These are phyloP conservation scores for Pyrus betulifolia DNA, from an alignment of 306 rosid genomes.

Conservation along the genomic window DNA sequence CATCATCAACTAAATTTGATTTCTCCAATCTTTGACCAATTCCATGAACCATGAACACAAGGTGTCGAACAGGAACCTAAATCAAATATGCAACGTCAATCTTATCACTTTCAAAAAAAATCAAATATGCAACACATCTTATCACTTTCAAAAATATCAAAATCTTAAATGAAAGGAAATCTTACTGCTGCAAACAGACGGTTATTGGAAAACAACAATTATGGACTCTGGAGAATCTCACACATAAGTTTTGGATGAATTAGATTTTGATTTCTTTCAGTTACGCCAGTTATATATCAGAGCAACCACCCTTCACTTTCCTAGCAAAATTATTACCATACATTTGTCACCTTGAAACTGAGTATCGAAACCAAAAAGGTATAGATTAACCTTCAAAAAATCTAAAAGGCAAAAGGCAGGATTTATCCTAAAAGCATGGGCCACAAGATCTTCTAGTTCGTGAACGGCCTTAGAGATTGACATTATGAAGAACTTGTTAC, in stretches of 20 bases:
- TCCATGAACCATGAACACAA: slow-evolving; percentile 99
- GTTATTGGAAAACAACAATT: neutral
- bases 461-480: neutral
- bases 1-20: slow-evolving; percentile 96
- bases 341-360: neutral
- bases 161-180: neutral
- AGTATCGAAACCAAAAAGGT: neutral
- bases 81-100: slow-evolving; percentile 1
- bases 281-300: neutral
- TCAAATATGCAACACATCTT: neutral
- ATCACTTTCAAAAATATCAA: neutral
- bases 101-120: neutral
- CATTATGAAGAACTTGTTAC: neutral
- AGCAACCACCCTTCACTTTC: neutral
- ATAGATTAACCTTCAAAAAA: neutral
- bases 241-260: neutral
- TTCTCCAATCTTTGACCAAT: slow-evolving; percentile 99
- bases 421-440: neutral
- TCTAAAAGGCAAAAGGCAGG: neutral
- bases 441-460: neutral
- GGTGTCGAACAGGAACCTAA: slow-evolving; percentile 93
- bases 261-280: neutral
- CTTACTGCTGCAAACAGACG: neutral
- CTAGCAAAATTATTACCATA: neutral
- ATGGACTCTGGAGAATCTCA: neutral